These are phyloP conservation scores for Zoysia pacifica DNA, from an alignment of 176 grass and related monocot genomes.

Conservation along the genomic window DNA sequence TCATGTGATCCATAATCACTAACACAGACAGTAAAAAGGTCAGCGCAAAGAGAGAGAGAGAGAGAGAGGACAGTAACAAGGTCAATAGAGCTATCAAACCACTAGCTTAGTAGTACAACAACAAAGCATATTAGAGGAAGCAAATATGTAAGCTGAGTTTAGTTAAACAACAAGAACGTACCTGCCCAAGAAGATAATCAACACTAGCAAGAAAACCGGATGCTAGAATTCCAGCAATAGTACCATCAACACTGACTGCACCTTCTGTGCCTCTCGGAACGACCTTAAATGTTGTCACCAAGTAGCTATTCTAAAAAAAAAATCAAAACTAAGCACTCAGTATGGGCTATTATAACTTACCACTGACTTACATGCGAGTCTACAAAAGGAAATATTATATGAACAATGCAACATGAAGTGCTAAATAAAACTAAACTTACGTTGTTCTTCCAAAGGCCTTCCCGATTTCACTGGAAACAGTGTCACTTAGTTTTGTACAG, in stretches of 20 bases:
- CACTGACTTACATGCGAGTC: not conserved
- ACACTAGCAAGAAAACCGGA: slow-evolving; percentile 61
- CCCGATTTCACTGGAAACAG: slow-evolving; percentile 92
- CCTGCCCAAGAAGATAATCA: slow-evolving; percentile 80
- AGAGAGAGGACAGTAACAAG: no score
- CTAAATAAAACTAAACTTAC: slow-evolving; percentile 49
- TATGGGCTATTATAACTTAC: not conserved
- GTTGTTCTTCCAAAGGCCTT: slow-evolving; percentile 88
- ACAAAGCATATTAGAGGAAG: no score
- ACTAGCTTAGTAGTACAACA: no score
- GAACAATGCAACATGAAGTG: slow-evolving; percentile 1
- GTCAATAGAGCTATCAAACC: no score
- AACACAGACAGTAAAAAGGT: no score
- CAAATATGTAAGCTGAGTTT: not conserved
- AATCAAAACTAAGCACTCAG: slow-evolving; percentile 30
- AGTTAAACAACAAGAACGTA: slow-evolving; percentile 27
- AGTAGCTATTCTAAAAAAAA: slow-evolving; percentile 80
- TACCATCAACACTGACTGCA: slow-evolving; percentile 87
- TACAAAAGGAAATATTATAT: not conserved
- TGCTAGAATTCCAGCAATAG: slow-evolving; percentile 77
- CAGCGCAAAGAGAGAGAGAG: no score
- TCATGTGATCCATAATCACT: no score
- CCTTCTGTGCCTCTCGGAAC: slow-evolving; percentile 89
- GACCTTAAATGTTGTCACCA: slow-evolving; percentile 87
- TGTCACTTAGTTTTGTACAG: slow-evolving; percentile 94